Percentiles rank a stretch among this genome's conserved stretches.
Evolutionary conservation across 179 eudicot species (phyloP).

Genomic region (Patellifolia procumbens): DNA sequence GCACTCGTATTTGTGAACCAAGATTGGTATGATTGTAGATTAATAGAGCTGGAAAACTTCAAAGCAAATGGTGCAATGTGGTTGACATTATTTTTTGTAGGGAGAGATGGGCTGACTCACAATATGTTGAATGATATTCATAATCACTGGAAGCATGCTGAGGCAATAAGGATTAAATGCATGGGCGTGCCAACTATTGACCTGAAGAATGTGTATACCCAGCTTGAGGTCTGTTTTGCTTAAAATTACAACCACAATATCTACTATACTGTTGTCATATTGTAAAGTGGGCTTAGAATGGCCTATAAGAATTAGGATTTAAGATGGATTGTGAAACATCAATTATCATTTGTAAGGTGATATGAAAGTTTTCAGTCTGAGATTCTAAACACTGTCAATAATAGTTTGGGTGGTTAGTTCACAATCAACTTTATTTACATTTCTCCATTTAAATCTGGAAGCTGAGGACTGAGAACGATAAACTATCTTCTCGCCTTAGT

Average conservation of each 20-base stretch:
- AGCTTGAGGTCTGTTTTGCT: constrained; percentile 67
- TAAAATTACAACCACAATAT: background rate
- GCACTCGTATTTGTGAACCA: background rate
- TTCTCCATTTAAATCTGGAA: background rate
- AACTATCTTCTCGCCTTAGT: background rate
- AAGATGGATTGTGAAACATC: background rate
- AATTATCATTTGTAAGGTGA: background rate
- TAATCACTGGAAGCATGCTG: constrained; percentile 85
- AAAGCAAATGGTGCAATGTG: background rate
- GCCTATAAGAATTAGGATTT: too few species aligned
- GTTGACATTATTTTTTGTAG: constrained; percentile 35
- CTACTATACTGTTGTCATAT: background rate
- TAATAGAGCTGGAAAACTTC: background rate
- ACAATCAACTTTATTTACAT: background rate
- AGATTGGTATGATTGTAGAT: background rate
- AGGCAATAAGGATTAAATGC: constrained; percentile 91
- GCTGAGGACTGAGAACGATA: background rate
- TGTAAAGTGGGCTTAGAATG: constrained; percentile 5
- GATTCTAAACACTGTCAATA: background rate
- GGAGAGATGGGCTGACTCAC: constrained; percentile 95
- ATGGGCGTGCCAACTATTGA: constrained; percentile 97
- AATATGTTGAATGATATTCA: constrained; percentile 94
- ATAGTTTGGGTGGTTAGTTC: background rate
- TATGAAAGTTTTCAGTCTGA: background rate
- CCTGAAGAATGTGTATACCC: constrained; percentile 77